Conservation (phyloP, 2,329 filamentous ascomycete genomes). For the Neofusicoccum kwambonambiense region DNA sequence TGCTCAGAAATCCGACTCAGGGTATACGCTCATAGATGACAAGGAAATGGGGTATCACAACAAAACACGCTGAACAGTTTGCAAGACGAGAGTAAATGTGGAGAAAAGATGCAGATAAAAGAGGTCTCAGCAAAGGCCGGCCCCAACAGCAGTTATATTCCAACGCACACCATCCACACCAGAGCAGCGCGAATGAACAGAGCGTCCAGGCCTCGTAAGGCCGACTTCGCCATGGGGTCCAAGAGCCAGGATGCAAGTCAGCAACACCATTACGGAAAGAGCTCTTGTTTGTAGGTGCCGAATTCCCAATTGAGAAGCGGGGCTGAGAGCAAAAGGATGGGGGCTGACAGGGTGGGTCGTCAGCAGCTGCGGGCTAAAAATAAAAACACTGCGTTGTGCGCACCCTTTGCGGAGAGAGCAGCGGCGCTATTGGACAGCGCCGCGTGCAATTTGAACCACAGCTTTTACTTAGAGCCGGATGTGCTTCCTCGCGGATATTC, state of each 20-base stretch:
- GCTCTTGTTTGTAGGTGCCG: background rate
- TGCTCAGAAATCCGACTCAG: background rate
- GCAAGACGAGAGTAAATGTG: background rate
- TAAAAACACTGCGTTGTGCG: background rate
- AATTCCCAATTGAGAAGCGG: background rate
- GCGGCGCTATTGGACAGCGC: background rate
- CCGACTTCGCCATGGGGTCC: background rate
- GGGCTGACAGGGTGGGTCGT: background rate
- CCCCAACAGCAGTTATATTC: background rate
- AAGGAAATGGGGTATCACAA: slow-evolving; percentile 1
- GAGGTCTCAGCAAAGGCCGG: background rate
- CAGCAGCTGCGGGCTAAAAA: slow-evolving; percentile 8
- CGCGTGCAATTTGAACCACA: background rate
- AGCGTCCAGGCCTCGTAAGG: background rate
- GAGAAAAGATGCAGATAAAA: background rate
- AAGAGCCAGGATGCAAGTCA: background rate
- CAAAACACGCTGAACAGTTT: background rate
- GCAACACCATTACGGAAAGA: background rate
- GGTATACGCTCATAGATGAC: background rate
- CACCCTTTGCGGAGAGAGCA: background rate
- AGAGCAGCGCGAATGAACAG: background rate
- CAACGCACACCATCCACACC: background rate
- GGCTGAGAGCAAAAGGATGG: background rate
- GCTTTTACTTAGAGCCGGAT: background rate
- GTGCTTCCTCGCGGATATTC: background rate